Conservation (phyloP, 768 basidiomycete species). For the Lyophyllum atratum region DNA sequence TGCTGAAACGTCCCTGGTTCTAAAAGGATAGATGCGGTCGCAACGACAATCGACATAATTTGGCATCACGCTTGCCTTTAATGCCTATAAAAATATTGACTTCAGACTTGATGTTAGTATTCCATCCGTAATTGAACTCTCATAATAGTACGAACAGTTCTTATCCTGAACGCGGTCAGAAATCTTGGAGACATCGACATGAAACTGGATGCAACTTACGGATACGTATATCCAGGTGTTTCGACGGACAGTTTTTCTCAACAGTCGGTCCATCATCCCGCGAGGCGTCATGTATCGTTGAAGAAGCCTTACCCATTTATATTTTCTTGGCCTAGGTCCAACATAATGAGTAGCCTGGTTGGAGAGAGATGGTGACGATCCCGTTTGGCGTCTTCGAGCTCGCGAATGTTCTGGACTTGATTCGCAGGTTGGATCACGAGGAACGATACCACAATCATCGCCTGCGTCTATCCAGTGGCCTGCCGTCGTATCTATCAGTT, state of each 20-base stretch:
- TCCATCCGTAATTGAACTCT: background rate
- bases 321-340: constrained; percentile 29
- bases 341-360: constrained; percentile 45
- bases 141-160: constrained; percentile 40
- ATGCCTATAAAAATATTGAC: constrained; percentile 71
- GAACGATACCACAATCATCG: constrained; percentile 53
- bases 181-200: background rate
- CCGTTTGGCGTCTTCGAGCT: constrained; percentile 20
- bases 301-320: constrained; percentile 38
- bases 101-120: constrained; percentile 18
- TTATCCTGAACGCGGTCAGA: constrained; percentile 40
- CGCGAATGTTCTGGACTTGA: constrained; percentile 15
- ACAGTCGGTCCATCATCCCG: constrained; percentile 53
- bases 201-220: constrained; percentile 35
- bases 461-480: constrained; percentile 66
- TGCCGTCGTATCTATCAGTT: constrained; percentile 60
- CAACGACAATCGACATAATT: too few species aligned
- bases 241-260: constrained; percentile 57
- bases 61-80: constrained; percentile 55
- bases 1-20: constrained; percentile 66
- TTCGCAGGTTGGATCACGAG: constrained; percentile 30
- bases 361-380: constrained; percentile 14
- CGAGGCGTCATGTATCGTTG: constrained; percentile 47
- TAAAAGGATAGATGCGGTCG: too few species aligned
- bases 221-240: constrained; percentile 75